Conservation (phyloP, 352 stramenopile genomes). For the Globisporangium lucens region DNA sequence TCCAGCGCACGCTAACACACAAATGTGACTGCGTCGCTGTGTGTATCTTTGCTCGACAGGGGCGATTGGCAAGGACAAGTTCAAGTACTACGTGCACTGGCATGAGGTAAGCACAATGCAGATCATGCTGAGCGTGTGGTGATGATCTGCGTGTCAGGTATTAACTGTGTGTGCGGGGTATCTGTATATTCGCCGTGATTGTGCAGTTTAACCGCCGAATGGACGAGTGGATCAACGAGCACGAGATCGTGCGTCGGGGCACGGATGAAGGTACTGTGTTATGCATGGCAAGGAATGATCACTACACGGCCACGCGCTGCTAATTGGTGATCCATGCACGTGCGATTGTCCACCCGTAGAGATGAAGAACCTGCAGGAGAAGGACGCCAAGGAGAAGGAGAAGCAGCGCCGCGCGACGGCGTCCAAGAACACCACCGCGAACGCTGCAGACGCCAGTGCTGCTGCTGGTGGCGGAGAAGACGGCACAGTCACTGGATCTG, state of each 20-base stretch:
- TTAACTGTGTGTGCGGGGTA: background rate
- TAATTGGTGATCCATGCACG: background rate
- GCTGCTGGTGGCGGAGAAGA: constrained; percentile 23
- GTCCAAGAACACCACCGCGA: constrained; percentile 23
- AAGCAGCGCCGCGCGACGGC: constrained; percentile 30
- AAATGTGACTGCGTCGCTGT: background rate
- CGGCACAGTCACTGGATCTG: background rate
- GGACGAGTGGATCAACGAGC: constrained; percentile 86
- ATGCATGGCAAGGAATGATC: background rate
- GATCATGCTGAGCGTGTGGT: background rate
- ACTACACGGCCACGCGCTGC: background rate
- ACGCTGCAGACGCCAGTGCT: constrained; percentile 1
- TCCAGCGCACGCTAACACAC: background rate
- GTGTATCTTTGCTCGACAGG: constrained; percentile 24
- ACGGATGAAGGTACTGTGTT: constrained; percentile 46
- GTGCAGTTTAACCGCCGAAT: constrained; percentile 83
- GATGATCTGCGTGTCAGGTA: background rate
- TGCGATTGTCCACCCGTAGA: constrained; percentile 24
- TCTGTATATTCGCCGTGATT: background rate
- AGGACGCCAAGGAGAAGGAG: constrained; percentile 73
- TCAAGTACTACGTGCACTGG: constrained; percentile 87
- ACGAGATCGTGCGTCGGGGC: constrained; percentile 71
- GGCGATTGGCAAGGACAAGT: constrained; percentile 49
- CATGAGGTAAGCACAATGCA: constrained; percentile 45
- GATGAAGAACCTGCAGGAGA: constrained; percentile 66